Conservation (phyloP, 148 eudicot species). For the Fagopyrum tataricum region DNA sequence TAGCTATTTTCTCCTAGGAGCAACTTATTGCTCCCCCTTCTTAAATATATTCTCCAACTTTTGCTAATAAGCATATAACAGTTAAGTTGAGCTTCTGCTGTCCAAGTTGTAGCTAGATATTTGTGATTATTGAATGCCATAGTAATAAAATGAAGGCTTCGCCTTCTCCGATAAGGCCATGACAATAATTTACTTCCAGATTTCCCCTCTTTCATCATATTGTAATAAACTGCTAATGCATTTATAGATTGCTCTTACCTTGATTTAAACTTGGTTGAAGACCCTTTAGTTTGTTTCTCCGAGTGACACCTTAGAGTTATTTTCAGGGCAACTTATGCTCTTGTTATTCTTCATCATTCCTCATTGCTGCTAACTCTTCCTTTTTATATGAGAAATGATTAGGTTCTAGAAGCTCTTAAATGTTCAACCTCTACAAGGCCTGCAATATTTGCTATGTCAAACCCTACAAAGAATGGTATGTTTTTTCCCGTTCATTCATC, state of each 20-base stretch:
- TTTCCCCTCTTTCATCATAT: not conserved
- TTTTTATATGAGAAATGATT: slow-evolving; percentile 7
- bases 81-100: not conserved
- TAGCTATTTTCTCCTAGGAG: not conserved
- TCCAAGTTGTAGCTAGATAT: not conserved
- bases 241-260: not conserved
- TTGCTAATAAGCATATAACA: not conserved
- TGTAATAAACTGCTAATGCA: not conserved
- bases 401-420: slow-evolving; percentile 92
- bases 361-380: not conserved
- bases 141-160: not conserved
- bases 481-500: slow-evolving; percentile 1
- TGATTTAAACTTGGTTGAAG: not conserved
- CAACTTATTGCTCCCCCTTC: not conserved
- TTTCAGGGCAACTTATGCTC: not conserved
- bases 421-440: slow-evolving; percentile 82
- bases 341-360: not conserved
- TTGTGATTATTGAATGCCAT: not conserved
- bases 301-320: not conserved
- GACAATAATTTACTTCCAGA: not conserved
- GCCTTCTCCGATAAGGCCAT: not conserved
- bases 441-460: slow-evolving; percentile 97
- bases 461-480: slow-evolving; percentile 89
- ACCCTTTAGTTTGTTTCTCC: not conserved
- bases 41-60: too few species aligned